Base-by-base conservation (phyloP, 306 rosid species). In the Bauhinia variegata region DNA sequence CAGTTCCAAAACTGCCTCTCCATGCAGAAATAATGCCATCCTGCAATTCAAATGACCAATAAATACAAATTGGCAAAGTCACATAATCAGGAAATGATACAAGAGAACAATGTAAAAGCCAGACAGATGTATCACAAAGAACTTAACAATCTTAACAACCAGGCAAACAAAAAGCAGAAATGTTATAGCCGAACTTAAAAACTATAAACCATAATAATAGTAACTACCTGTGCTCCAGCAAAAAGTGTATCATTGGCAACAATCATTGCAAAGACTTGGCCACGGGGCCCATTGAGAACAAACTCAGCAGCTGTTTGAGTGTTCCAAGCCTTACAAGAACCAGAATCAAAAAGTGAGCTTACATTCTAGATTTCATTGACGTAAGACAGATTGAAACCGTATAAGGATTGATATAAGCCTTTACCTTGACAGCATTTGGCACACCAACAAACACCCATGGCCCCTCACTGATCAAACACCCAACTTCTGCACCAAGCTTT, bases 371-470 rank as follows among this genome's bases (percentile, higher is more conserved):
- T 8, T 7, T 46, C 18, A 0, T 2, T 1, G 18, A 23, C 15
- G 18, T 37, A 32, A 23, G 36, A 44, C n/a, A 38, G 37, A 31
- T 17, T 15, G n/a, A 73, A 49, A 66, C 41, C 43, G 39, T 15
- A 42, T 5, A n/a, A 42, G 1, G 17, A 57, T 19, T 55, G 5
- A n/a, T 1, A 30, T 18, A 62, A 52, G 36, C 9, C 15, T 34
- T 47, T 74, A 77, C 87, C 80, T 79, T 79, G 5, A 87, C 68
- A 74, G 48, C 54, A 72, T 84, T 84, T 0, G 12, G 66, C 19
- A 58, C 7, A 31, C 88, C 89, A 47, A 63, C 66, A 43, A 83
- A 85, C 57, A 87, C 68, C 86, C 86, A 87, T 12, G 70, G 60
- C 1, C 85, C 86, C 57, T 78, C 75, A 2, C 74, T 60, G 63